Evolutionary conservation across 176 grass and related monocot species (phyloP).

Genomic region (Coix lacrymajobi): DNA sequence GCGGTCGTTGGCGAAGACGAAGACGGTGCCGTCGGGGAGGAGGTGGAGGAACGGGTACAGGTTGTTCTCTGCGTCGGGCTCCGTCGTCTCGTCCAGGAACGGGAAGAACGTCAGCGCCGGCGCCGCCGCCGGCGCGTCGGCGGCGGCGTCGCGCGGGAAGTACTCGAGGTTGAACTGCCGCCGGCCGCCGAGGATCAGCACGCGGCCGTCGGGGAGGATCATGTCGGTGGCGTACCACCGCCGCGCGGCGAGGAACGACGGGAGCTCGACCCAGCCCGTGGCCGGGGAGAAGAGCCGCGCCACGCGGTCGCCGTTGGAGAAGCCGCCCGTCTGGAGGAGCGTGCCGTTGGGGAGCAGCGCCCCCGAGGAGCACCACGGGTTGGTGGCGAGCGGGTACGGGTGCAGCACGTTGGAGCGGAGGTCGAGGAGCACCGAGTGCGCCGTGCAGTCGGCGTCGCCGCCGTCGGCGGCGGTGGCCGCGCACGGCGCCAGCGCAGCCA

Average conservation of each 20-base stretch:
- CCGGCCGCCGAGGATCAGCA: slow-evolving; percentile 65
- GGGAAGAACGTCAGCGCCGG: slow-evolving; percentile 42
- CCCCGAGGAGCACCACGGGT: slow-evolving; percentile 88
- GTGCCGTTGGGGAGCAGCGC: slow-evolving; percentile 72
- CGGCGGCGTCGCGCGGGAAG: slow-evolving; percentile 25
- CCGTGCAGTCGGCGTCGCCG: slow-evolving; percentile 54
- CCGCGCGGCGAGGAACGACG: slow-evolving; percentile 28
- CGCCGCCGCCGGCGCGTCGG: background rate
- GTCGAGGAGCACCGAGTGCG: slow-evolving; percentile 57
- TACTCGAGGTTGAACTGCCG: slow-evolving; percentile 86
- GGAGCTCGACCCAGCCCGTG: slow-evolving; percentile 60
- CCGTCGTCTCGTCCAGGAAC: slow-evolving; percentile 71
- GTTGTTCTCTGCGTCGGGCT: slow-evolving; percentile 67
- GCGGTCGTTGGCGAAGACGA: slow-evolving; percentile 78
- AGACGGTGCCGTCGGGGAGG: slow-evolving; percentile 70
- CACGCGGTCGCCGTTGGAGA: slow-evolving; percentile 60
- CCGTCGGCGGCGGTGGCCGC: background rate
- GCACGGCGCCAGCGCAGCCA: slow-evolving; percentile 17
- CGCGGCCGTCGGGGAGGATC: slow-evolving; percentile 56
- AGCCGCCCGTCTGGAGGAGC: slow-evolving; percentile 78
- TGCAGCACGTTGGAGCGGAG: slow-evolving; percentile 17
- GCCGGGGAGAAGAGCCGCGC: slow-evolving; percentile 60
- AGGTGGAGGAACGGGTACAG: slow-evolving; percentile 95
- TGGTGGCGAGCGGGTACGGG: slow-evolving; percentile 57
- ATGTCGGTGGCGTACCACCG: slow-evolving; percentile 75